Evolutionary conservation across 2,329 filamentous ascomycete genomes (phyloP), one percentile per base, ranked within the genome.

Genomic region (Arthrobotrys pseudoclavata): DNA sequence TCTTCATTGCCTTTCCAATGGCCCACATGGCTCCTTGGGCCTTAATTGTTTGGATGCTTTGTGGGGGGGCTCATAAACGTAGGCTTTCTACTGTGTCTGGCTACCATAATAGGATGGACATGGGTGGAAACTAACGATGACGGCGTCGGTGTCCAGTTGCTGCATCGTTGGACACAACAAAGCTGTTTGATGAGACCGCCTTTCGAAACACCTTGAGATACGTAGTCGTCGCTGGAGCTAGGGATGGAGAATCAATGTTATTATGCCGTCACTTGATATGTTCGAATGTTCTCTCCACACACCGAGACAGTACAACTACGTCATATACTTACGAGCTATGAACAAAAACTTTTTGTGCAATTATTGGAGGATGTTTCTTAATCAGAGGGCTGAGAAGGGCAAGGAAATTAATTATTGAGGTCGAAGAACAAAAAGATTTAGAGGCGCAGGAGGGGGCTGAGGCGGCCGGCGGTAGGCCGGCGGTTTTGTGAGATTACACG

Each of bases 21-120:
- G 42, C 64, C 37, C 69, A 74, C 26, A 72, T 74, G 69, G 48
- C 61, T 29, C 24, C 61, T 22, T 74, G 69, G 69, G 69, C 69
- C 1, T 52, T 66, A 10, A 31, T 29, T 10, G 50, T 63, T 31
- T 20, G 20, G 24, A 48, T 67, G 48, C 52, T 74, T n/a, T 62
- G 69, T 4, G 24, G n/a, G 4, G 34, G 50, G 10, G 69, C 61
- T 18, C 45, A 57, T 9, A 52, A 53, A 24, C 20, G 62, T 74
- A 53, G 40, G 50, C 12, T 29, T 31, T 3, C 24, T 18, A 6
- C 13, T 31, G 5, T 47, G 37, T 42, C 34, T 40, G 6, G 3
- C 22, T 40, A 3, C 0, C 40, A 26, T 4, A 20, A 9, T 40
- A 18, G 1, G 2, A 52, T 13, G 15, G 1, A 10, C 9, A 2